Percentiles rank a stretch among this genome's conserved stretches.
Conservation (phyloP, 495 filamentous ascomycete species). For the Ramalina intermedia region DNA sequence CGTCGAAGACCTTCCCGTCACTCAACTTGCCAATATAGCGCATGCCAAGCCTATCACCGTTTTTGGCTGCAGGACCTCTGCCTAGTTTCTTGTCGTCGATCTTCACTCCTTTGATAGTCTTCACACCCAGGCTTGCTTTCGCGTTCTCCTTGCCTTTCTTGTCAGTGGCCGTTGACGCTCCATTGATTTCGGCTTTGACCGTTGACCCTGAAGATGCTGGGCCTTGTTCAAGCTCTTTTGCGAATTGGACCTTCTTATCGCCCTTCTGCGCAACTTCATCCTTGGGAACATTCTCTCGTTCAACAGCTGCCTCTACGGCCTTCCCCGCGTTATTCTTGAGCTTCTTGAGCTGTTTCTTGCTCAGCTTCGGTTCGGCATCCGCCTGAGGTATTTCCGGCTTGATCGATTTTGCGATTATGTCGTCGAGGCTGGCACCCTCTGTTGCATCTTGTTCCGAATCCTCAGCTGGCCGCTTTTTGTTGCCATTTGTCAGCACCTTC, state of each 20-base stretch:
- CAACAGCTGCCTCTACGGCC: constrained; percentile 41
- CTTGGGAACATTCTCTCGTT: constrained; percentile 39
- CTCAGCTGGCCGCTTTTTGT: constrained; percentile 78
- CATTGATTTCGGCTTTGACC: constrained; percentile 22
- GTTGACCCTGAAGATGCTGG: constrained; percentile 52
- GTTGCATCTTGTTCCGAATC: constrained; percentile 37
- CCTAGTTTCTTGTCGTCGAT: constrained; percentile 92
- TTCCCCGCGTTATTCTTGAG: constrained; percentile 95
- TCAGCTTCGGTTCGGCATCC: constrained; percentile 50
- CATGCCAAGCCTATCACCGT: constrained; percentile 74
- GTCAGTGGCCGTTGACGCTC: constrained; percentile 16
- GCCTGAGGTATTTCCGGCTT: constrained; percentile 38
- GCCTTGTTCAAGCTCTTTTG: constrained; percentile 94
- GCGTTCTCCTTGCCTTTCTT: constrained; percentile 36
- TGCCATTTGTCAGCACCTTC: constrained; percentile 40
- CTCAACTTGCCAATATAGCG: constrained; percentile 94
- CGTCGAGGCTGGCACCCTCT: constrained; percentile 42
- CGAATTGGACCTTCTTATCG: constrained; percentile 97
- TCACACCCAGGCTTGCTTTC: constrained; percentile 47
- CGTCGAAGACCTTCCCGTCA: constrained; percentile 85
- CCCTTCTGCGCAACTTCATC: constrained; percentile 31
- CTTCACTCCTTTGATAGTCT: constrained; percentile 62
- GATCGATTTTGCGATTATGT: constrained; percentile 58
- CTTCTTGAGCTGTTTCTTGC: constrained; percentile 98
- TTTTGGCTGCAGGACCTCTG: constrained; percentile 65